phyloP scores from a whole-genome alignment of 805 yeast species.

The Cyberlindnera mississippiensis region DNA sequence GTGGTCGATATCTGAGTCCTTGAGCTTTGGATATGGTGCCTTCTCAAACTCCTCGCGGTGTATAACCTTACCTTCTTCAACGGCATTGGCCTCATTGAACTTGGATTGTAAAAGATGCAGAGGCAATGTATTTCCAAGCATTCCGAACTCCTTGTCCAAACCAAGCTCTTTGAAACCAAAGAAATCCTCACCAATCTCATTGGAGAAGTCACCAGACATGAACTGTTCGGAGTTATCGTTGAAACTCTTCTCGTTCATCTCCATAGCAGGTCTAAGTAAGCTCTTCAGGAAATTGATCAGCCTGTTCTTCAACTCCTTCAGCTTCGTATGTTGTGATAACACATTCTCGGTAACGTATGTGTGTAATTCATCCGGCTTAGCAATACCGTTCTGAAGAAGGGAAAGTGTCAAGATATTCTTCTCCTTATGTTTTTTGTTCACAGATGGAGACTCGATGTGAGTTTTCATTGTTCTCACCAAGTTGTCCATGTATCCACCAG shows the following conservation, averaged over 20 bases:
- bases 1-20: conserved; percentile 44
- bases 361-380: conserved; percentile 71
- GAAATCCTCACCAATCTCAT: conserved; percentile 93
- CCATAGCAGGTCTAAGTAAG: conserved; percentile 72
- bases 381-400: conserved; percentile 81
- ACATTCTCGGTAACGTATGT: conserved; percentile 71
- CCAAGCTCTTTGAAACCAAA: conserved; percentile 96
- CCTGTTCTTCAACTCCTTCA: conserved; percentile 63
- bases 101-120: conserved; percentile 80
- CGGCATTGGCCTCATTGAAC: conserved; percentile 54
- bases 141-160: conserved; percentile 84
- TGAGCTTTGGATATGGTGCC: conserved; percentile 48
- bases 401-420: conserved; percentile 57
- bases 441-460: conserved; percentile 59
- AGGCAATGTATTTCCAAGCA: conserved; percentile 83
- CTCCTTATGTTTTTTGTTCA: conserved; percentile 28
- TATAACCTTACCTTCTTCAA: conserved; percentile 40
- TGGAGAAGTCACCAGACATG: conserved; percentile 90
- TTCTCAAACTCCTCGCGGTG: conserved; percentile 66
- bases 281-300: conserved; percentile 72
- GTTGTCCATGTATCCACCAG: conserved; percentile 75
- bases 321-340: conserved; percentile 60
- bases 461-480: conserved; percentile 65
- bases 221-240: conserved; percentile 92
- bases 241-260: conserved; percentile 72